Evolutionary conservation across 208 protist genomes (phyloP).

Genomic region (Crithidia thermophila): DNA sequence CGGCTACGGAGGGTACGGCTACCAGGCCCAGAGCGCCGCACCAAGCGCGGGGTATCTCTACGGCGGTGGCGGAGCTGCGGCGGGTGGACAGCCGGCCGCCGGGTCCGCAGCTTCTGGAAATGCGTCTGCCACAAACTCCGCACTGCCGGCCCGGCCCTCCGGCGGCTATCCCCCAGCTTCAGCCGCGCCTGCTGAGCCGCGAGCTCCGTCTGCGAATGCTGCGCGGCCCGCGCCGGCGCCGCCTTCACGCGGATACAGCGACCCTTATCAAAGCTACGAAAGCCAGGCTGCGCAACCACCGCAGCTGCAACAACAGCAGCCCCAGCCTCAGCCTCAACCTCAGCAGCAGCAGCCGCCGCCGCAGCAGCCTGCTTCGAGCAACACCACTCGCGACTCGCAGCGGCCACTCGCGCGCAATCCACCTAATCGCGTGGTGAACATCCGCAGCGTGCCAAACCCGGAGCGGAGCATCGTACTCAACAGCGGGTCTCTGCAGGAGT

Average conservation of each 20-base stretch:
- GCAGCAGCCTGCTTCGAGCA: slow-evolving; percentile 14
- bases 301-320: slow-evolving; percentile 13
- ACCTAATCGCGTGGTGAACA: slow-evolving; percentile 46
- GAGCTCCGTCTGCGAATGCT: not conserved
- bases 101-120: not conserved
- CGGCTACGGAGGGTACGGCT: slow-evolving; percentile 25
- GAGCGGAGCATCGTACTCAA: slow-evolving; percentile 51
- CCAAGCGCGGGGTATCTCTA: slow-evolving; percentile 15
- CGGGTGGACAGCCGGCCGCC: not conserved
- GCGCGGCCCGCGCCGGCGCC: not conserved
- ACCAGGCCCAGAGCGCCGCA: slow-evolving; percentile 10
- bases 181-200: not conserved
- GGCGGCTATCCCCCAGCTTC: slow-evolving; percentile 16
- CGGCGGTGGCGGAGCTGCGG: not conserved
- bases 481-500: slow-evolving; percentile 36
- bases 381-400: slow-evolving; percentile 3
- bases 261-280: slow-evolving; percentile 9
- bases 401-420: slow-evolving; percentile 14
- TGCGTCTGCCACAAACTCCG: not conserved
- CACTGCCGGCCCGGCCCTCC: not conserved
- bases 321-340: slow-evolving; percentile 3
- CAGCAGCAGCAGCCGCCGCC: slow-evolving; percentile 19
- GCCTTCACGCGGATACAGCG: slow-evolving; percentile 5
- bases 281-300: slow-evolving; percentile 15
- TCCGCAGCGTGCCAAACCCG: slow-evolving; percentile 62